These are phyloP conservation scores for Ramularia endophylla DNA, from an alignment of 2,329 filamentous ascomycete genomes.

Conservation along the genomic window DNA sequence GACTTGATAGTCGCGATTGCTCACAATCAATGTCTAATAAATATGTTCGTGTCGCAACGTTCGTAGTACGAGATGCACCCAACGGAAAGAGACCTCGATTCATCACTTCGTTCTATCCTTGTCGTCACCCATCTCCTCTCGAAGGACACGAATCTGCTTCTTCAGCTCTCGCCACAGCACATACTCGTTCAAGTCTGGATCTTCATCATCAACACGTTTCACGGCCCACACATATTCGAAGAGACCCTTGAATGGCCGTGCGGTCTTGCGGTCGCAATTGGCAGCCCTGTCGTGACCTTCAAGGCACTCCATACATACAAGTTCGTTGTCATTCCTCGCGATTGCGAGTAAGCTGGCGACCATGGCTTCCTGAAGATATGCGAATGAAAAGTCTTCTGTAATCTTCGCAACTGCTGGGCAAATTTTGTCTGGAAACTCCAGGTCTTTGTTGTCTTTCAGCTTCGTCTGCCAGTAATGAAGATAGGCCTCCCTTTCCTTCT, in stretches of 20 bases:
- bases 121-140: constrained; percentile 49
- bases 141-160: constrained; percentile 56
- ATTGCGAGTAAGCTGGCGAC: constrained; percentile 58
- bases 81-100: too few species aligned
- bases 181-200: constrained; percentile 45
- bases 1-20: too few species aligned
- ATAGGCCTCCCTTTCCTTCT: constrained; percentile 53
- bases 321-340: constrained; percentile 39
- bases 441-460: constrained; percentile 49
- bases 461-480: constrained; percentile 56
- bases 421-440: constrained; percentile 57
- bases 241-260: constrained; percentile 23
- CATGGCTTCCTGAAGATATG: constrained; percentile 65
- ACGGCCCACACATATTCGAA: constrained; percentile 26
- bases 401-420: constrained; percentile 55
- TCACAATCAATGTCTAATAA: too few species aligned
- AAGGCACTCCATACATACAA: constrained; percentile 26
- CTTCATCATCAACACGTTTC: constrained; percentile 30
- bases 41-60: too few species aligned
- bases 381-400: constrained; percentile 61
- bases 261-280: constrained; percentile 21
- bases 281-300: constrained; percentile 16
- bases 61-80: too few species aligned
- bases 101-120: constrained; percentile 9
- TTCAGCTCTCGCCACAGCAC: constrained; percentile 57